Evolutionary conservation across 2,329 filamentous ascomycete species (phyloP).

Genomic region (Colletotrichum plurivorum): DNA sequence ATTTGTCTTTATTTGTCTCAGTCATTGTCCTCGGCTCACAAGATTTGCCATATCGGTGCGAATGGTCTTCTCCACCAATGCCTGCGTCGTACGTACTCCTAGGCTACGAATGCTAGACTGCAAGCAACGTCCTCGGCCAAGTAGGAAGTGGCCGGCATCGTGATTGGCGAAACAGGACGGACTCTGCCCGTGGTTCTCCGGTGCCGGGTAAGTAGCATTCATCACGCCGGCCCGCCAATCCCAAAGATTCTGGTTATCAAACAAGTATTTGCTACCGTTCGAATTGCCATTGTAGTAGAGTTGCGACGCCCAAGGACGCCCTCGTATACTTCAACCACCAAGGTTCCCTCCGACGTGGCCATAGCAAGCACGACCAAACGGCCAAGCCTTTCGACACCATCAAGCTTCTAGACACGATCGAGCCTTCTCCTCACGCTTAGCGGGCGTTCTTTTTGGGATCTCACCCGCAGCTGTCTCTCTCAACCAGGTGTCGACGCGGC

Average conservation of each 20-base stretch:
- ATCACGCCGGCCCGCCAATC: neutral
- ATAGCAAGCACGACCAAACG: too few species aligned
- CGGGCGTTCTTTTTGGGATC: neutral
- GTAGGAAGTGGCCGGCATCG: too few species aligned
- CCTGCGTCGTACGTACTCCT: too few species aligned
- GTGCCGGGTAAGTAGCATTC: too few species aligned
- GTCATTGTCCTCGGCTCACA: neutral
- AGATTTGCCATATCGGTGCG: neutral
- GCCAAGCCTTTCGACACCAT: too few species aligned
- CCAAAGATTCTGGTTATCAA: neutral
- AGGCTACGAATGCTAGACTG: too few species aligned
- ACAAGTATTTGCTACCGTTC: neutral
- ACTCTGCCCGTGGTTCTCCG: too few species aligned
- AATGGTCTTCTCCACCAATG: neutral
- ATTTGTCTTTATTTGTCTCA: neutral
- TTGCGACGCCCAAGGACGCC: neutral
- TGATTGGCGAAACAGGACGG: too few species aligned
- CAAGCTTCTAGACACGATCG: too few species aligned
- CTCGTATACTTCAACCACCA: neutral
- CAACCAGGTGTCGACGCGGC: neutral
- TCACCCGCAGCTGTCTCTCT: slow-evolving; percentile 13
- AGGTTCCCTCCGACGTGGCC: neutral
- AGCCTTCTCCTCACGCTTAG: too few species aligned
- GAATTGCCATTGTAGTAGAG: neutral
- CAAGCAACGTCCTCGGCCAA: too few species aligned